These are phyloP conservation scores for Rubia yunnanensis DNA, from an alignment of 257 asterid species.

Conservation along the genomic window DNA sequence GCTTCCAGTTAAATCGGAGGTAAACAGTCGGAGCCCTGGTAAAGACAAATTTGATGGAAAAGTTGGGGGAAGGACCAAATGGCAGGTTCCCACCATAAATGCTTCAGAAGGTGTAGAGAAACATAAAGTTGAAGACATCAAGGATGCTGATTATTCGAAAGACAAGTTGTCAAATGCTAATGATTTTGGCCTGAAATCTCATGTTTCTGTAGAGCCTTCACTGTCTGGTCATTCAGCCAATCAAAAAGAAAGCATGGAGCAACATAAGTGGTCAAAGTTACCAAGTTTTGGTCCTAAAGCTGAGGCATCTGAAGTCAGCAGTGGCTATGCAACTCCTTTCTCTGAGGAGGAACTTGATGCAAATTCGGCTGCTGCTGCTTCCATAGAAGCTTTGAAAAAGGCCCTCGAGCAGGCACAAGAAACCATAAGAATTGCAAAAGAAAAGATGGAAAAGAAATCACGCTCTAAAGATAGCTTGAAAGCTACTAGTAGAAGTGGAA, in stretches of 20 bases:
- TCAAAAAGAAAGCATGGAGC: constrained; percentile 27
- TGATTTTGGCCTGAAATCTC: constrained; percentile 31
- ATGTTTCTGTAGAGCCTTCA: constrained; percentile 22
- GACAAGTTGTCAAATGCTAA: constrained; percentile 22
- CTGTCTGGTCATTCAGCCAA: constrained; percentile 26
- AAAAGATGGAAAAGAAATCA: constrained; percentile 63
- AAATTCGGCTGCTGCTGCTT: constrained; percentile 69
- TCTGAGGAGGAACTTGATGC: constrained; percentile 72
- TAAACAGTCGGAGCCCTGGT: constrained; percentile 47
- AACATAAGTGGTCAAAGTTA: constrained; percentile 20
- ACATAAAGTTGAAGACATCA: constrained; percentile 34
- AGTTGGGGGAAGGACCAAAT: constrained; percentile 17
- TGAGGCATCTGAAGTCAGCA: constrained; percentile 26
- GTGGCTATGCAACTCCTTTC: constrained; percentile 31
- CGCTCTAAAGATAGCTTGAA: constrained; percentile 27
- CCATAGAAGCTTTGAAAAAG: constrained; percentile 71
- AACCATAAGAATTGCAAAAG: constrained; percentile 75
- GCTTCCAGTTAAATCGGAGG: constrained; percentile 40
- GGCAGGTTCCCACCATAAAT: constrained; percentile 14
- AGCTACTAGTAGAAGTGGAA: constrained; percentile 25
- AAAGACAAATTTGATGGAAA: constrained; percentile 35
- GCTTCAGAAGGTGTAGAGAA: constrained; percentile 22
- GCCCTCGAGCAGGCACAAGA: constrained; percentile 91
- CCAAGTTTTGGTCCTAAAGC: constrained; percentile 28
- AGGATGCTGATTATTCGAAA: constrained; percentile 25